Percentiles rank a stretch among this genome's conserved stretches.
These are phyloP conservation scores for Abortiporus biennis DNA, from an alignment of 1,284 basidiomycete species.

Conservation along the genomic window DNA sequence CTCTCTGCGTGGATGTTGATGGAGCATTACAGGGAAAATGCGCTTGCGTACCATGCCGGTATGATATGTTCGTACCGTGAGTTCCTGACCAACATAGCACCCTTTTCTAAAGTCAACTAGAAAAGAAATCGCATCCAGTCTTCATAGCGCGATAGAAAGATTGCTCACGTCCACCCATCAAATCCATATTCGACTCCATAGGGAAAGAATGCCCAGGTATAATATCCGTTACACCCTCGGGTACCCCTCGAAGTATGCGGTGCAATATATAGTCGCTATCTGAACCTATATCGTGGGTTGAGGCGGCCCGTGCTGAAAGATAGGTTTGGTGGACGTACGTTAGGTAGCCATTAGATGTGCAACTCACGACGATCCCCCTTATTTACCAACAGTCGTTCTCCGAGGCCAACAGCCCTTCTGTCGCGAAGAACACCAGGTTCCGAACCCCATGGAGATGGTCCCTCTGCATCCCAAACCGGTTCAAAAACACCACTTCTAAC, in stretches of 20 bases:
- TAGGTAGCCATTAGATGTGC: too few relatives aligned
- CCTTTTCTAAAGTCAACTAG: conserved; percentile 93
- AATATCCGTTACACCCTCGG: conserved; percentile 83
- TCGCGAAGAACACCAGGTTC: conserved; percentile 52
- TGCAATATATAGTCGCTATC: conserved; percentile 69
- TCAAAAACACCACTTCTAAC: conserved; percentile 27
- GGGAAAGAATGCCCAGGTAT: conserved; percentile 77
- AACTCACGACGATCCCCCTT: conserved; percentile 74
- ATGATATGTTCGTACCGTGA: conserved; percentile 95
- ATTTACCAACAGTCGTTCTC: conserved; percentile 59
- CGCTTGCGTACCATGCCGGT: conserved; percentile 92
- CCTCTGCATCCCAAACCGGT: conserved; percentile 49
- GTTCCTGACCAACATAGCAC: conserved; percentile 96
- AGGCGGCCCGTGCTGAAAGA: too few relatives aligned
- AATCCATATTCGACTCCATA: conserved; percentile 90
- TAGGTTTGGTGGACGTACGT: too few relatives aligned
- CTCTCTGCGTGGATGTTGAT: too few relatives aligned
- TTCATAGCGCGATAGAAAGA: conserved; percentile 1
- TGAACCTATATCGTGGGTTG: conserved; percentile 46
- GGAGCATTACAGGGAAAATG: conserved; percentile 72
- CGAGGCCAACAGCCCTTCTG: conserved; percentile 74
- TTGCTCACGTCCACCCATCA: conserved; percentile 83
- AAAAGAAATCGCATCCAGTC: conserved; percentile 9
- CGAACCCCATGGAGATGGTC: conserved; percentile 58
- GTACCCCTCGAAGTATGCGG: conserved; percentile 79